A percentile compares a stretch with the other conserved stretches of the same genome.
These are phyloP conservation scores for Eucalyptus pumila DNA, from an alignment of 345 rosid species.

Conservation along the genomic window DNA sequence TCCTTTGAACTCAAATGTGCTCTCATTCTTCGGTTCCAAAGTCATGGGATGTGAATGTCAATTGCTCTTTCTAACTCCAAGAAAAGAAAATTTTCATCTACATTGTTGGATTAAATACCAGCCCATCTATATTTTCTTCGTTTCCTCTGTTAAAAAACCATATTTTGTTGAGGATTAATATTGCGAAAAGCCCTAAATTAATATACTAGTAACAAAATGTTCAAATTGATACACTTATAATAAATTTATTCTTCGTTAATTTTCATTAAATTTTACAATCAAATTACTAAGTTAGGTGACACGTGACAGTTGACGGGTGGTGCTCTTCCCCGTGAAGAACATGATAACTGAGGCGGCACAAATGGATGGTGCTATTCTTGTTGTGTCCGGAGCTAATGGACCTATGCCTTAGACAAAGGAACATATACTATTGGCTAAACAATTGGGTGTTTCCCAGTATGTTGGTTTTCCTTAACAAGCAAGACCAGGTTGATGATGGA, in stretches of 20 bases:
- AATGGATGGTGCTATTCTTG: constrained; percentile 92
- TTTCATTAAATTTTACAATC: too few relatives aligned
- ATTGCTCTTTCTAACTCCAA: neutral
- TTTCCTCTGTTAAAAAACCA: neutral
- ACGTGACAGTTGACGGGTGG: accelerated
- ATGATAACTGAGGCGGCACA: constrained; percentile 89
- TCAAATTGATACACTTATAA: too few relatives aligned
- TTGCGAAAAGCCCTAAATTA: too few relatives aligned
- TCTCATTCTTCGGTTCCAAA: neutral
- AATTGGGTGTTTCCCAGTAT: constrained; percentile 88
- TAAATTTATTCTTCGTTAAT: too few relatives aligned
- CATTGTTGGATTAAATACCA: neutral
- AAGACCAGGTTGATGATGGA: constrained; percentile 95
- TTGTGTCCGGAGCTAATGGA: constrained; percentile 77
- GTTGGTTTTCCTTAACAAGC: constrained; percentile 84
- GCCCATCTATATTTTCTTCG: neutral
- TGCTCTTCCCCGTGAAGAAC: constrained; percentile 35
- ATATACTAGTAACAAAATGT: too few relatives aligned
- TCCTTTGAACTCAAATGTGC: neutral
- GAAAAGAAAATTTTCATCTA: neutral
- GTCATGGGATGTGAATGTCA: neutral
- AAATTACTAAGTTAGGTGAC: too few relatives aligned
- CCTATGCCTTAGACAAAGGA: constrained; percentile 97
- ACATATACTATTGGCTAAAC: constrained; percentile 77
- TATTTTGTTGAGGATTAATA: neutral